phyloP scores from a whole-genome alignment of 805 yeast genomes.

The Debaryomyces maramus region DNA sequence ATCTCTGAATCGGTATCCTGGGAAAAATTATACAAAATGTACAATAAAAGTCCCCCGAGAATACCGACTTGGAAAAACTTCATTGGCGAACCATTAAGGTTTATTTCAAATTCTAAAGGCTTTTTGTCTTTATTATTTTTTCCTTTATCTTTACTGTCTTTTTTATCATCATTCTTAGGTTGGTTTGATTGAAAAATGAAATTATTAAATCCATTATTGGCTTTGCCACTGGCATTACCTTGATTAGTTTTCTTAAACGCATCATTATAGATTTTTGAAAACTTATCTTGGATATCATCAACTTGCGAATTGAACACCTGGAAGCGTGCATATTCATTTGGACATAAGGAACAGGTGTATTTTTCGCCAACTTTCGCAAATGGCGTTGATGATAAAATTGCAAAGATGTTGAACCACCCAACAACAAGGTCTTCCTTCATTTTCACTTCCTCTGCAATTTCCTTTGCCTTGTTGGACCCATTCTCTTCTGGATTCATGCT shows the following conservation, averaged over 20 bases:
- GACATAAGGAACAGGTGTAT: conserved; percentile 28
- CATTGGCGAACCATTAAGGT: conserved; percentile 22
- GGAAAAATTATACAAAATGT: conserved; percentile 20
- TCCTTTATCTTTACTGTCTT: conserved; percentile 10
- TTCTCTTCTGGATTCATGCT: conserved; percentile 16
- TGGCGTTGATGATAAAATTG: conserved; percentile 25
- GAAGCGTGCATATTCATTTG: conserved; percentile 24
- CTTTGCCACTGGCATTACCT: background rate
- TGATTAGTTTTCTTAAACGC: conserved; percentile 1
- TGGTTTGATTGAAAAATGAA: conserved; percentile 7
- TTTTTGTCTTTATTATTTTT: conserved; percentile 14
- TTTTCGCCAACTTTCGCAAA: conserved; percentile 19
- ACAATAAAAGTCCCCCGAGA: conserved; percentile 27
- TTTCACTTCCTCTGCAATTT: conserved; percentile 14
- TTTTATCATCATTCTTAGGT: conserved; percentile 7
- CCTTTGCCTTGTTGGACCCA: conserved; percentile 6
- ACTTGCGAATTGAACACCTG: conserved; percentile 13
- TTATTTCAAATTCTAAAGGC: conserved; percentile 23
- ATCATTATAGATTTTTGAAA: conserved; percentile 7
- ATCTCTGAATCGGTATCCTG: conserved; percentile 47
- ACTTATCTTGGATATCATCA: conserved; percentile 8
- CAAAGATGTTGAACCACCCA: conserved; percentile 34
- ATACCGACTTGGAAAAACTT: conserved; percentile 33
- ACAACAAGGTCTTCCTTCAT: conserved; percentile 15
- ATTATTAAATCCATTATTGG: conserved; percentile 5